phyloP scores from a whole-genome alignment of 2,329 filamentous ascomycete species.

The Paracamarosporium sp. region DNA sequence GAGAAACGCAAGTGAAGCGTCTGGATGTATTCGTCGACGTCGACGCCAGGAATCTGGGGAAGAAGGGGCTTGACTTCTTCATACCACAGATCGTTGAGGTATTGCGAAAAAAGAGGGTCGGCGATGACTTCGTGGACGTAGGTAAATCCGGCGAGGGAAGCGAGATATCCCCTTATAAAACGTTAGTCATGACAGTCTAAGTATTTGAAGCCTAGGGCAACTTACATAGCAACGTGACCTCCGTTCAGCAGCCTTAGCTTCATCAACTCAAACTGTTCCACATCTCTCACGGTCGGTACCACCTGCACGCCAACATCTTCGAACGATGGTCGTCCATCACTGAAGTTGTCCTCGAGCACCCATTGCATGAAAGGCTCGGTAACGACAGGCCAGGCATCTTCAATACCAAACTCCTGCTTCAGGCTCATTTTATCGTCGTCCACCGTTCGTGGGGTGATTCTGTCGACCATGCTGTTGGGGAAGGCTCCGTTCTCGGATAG shows the following conservation, averaged over 20 bases:
- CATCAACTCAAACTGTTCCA: constrained; percentile 36
- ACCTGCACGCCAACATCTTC: constrained; percentile 40
- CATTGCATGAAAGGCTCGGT: constrained; percentile 38
- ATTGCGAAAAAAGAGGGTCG: constrained; percentile 30
- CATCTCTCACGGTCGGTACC: constrained; percentile 31
- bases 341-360: constrained; percentile 39
- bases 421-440: constrained; percentile 29
- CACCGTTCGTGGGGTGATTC: constrained; percentile 35
- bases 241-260: constrained; percentile 37
- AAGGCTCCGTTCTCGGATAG: constrained; percentile 35
- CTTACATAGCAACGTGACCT: constrained; percentile 31
- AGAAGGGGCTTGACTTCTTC: constrained; percentile 37
- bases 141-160: constrained; percentile 32
- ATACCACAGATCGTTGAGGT: constrained; percentile 38
- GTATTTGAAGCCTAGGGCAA: too few species aligned
- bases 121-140: constrained; percentile 37
- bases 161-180: constrained; percentile 23
- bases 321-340: constrained; percentile 33
- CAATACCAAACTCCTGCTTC: constrained; percentile 29
- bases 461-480: constrained; percentile 40
- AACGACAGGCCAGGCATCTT: constrained; percentile 36
- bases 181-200: background rate
- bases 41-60: constrained; percentile 33
- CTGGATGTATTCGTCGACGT: constrained; percentile 34
- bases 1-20: constrained; percentile 34